phyloP scores from a whole-genome alignment of 345 rosid genomes.

The Syzygium oleosum region DNA sequence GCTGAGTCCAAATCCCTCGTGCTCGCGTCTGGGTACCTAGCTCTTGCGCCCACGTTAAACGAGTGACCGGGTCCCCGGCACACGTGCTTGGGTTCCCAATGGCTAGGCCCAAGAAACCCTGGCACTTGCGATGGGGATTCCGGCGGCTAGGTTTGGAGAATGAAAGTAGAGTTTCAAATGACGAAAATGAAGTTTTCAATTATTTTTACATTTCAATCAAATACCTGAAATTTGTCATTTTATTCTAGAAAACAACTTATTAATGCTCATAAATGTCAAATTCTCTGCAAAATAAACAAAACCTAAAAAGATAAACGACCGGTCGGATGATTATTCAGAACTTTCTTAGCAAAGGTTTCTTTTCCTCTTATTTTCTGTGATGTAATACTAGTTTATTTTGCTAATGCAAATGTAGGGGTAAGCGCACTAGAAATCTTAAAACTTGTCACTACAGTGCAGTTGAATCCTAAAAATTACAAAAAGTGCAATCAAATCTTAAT shows the following conservation, averaged over 20 bases:
- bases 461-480: no score
- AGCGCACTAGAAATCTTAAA: no score
- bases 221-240: neutral
- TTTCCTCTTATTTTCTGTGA: neutral
- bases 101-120: neutral
- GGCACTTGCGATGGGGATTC: neutral
- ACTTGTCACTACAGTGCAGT: no score
- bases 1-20: neutral
- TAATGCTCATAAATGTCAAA: neutral
- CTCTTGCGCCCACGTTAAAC: neutral
- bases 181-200: neutral
- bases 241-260: neutral
- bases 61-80: no score
- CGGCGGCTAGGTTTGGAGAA: neutral
- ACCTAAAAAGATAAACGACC: neutral
- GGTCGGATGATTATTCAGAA: neutral
- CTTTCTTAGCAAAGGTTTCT: neutral
- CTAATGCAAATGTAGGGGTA: neutral
- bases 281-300: neutral
- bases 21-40: neutral
- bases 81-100: neutral
- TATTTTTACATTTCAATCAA: neutral
- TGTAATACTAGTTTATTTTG: neutral
- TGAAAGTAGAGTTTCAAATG: neutral
- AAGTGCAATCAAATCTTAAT: no score